Conservation (phyloP, 257 asterid species). For the Solanum sejunctum region DNA sequence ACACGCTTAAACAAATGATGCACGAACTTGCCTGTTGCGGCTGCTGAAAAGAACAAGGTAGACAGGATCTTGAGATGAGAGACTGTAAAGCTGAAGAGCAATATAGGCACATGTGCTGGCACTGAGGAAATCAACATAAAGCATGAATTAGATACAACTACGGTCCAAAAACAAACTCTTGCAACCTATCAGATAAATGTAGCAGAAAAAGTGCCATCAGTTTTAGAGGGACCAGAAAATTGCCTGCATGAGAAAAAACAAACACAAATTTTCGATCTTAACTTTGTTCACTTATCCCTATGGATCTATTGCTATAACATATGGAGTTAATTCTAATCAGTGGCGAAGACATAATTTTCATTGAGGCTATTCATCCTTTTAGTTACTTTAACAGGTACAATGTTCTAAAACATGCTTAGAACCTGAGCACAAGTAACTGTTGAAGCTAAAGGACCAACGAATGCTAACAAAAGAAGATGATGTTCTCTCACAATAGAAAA, state of each 20-base stretch:
- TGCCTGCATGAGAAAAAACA: neutral
- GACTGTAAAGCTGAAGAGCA: conserved; percentile 47
- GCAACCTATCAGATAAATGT: neutral
- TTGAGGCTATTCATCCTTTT: no score
- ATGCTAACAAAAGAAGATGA: neutral
- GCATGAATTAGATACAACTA: neutral
- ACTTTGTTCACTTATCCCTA: neutral
- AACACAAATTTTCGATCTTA: neutral
- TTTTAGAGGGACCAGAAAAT: neutral
- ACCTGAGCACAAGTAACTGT: neutral
- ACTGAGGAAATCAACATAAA: conserved; percentile 32
- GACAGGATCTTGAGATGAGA: conserved; percentile 47
- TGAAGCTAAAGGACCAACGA: neutral
- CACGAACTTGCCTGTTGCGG: conserved; percentile 48
- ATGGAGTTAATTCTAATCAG: neutral
- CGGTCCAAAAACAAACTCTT: neutral
- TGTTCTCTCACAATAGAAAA: neutral
- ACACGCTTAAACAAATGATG: neutral
- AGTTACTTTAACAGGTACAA: no score
- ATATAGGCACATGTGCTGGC: conserved; percentile 46
- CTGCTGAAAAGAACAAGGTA: conserved; percentile 47
- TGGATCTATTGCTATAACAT: neutral
- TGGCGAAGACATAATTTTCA: neutral
- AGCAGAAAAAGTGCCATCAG: neutral
- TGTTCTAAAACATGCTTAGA: neutral